These are phyloP conservation scores for Keithomyces neogunnii DNA, from an alignment of 2,329 filamentous ascomycete genomes.

Conservation along the genomic window DNA sequence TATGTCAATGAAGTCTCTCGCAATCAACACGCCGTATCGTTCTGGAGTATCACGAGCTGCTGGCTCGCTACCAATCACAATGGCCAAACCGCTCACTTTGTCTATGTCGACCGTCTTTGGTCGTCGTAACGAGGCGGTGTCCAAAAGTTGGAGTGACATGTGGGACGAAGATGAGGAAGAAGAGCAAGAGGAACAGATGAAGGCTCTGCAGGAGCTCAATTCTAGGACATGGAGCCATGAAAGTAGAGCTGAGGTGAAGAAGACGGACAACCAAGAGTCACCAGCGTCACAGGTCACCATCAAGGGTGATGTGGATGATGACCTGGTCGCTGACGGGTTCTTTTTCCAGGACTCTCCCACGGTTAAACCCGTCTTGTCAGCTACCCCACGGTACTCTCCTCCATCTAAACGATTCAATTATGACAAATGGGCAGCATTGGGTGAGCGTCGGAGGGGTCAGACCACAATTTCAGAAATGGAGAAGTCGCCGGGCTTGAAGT, in stretches of 20 bases:
- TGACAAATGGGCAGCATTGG: constrained; percentile 87
- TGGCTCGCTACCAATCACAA: constrained; percentile 68
- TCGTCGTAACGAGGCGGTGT: constrained; percentile 67
- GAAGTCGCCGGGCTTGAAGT: constrained; percentile 40
- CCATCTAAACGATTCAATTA: constrained; percentile 52
- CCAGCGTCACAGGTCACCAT: constrained; percentile 22
- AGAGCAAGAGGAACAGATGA: constrained; percentile 56
- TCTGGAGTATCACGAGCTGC: constrained; percentile 49
- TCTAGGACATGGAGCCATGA: constrained; percentile 73
- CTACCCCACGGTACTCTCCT: constrained; percentile 52
- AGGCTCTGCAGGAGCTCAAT: constrained; percentile 56
- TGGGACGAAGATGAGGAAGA: constrained; percentile 89
- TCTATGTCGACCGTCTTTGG: constrained; percentile 76
- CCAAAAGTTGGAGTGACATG: constrained; percentile 98
- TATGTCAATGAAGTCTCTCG: constrained; percentile 69
- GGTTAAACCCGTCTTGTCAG: constrained; percentile 24
- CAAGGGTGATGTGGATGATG: constrained; percentile 49
- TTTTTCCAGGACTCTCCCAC: constrained; percentile 60
- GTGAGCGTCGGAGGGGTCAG: constrained; percentile 70
- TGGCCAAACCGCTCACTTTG: constrained; percentile 64
- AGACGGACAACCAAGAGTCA: constrained; percentile 14
- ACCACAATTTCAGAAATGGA: constrained; percentile 40
- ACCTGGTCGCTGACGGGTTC: constrained; percentile 60
- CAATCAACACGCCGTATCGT: constrained; percentile 35
- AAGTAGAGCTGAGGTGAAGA: constrained; percentile 37